phyloP scores from a whole-genome alignment of 371 early-diverging fungal genomes.

The Dichotomocladium elegans region DNA sequence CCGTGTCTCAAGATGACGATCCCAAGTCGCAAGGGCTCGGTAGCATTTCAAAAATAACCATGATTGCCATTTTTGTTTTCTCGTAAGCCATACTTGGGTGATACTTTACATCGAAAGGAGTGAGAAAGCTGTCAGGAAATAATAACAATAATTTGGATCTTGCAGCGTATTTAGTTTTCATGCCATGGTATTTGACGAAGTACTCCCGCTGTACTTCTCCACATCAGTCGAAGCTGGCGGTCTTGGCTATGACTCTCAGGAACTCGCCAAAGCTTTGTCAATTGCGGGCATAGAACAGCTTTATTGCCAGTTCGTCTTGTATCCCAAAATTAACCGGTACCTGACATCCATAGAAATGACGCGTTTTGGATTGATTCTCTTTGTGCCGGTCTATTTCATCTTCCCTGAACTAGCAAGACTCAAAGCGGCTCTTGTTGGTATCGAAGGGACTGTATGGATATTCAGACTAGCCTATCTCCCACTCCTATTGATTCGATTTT shows the following conservation, averaged over 20 bases:
- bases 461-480: conserved; percentile 31
- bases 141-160: neutral
- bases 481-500: conserved; percentile 39
- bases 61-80: conserved; percentile 35
- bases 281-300: conserved; percentile 49
- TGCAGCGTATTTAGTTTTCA: conserved; percentile 57
- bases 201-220: conserved; percentile 60
- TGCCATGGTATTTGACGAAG: conserved; percentile 72
- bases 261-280: conserved; percentile 43
- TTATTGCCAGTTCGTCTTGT: conserved; percentile 47
- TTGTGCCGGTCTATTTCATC: conserved; percentile 33
- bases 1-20: neutral
- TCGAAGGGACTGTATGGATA: conserved; percentile 7
- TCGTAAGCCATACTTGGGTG: conserved; percentile 19
- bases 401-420: conserved; percentile 41
- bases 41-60: conserved; percentile 20
- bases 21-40: neutral
- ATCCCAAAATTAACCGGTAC: conserved; percentile 44
- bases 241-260: conserved; percentile 36
- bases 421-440: conserved; percentile 14
- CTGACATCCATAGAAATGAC: conserved; percentile 34
- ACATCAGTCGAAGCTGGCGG: conserved; percentile 52
- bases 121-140: neutral
- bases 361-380: conserved; percentile 31
- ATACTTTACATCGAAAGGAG: neutral